Percentiles rank a stretch among this genome's conserved stretches.
phyloP scores from a whole-genome alignment of 331 rosid genomes.

The Prunus yedoensis region DNA sequence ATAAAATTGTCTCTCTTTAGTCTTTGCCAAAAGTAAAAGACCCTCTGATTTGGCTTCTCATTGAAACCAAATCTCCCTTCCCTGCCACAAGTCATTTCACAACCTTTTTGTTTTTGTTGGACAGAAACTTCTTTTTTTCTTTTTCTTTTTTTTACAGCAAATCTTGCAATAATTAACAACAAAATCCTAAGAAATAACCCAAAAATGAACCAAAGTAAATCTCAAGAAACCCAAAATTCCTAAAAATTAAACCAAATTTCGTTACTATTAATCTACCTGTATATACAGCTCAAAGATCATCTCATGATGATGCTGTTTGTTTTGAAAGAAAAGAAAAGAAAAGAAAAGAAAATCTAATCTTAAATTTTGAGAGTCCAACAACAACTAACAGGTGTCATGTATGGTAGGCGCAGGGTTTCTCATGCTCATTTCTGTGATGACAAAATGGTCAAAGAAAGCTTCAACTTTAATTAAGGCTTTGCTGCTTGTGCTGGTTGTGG shows the following conservation, averaged over 20 bases:
- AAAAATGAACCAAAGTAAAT: background rate
- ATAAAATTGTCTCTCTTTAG: background rate
- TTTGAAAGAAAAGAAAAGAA: background rate
- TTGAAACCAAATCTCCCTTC: background rate
- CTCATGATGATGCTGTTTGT: background rate
- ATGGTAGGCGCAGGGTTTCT: background rate
- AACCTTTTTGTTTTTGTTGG: background rate
- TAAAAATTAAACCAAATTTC: background rate
- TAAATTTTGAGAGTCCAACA: background rate
- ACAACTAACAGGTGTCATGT: background rate
- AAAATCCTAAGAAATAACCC: background rate
- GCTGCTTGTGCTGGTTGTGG: background rate
- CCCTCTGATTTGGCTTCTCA: slow-evolving; percentile 18
- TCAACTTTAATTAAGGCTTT: background rate
- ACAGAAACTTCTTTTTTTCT: no score
- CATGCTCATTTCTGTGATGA: background rate
- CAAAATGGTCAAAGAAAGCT: background rate
- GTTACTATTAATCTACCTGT: background rate
- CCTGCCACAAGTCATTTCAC: background rate
- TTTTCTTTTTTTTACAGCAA: background rate
- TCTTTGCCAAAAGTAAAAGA: slow-evolving; percentile 1
- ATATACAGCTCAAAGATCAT: background rate
- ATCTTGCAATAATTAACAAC: background rate
- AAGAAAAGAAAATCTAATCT: background rate
- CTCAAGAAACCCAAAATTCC: background rate